phyloP scores from a whole-genome alignment of 2,329 filamentous ascomycete species.

The Daldinia sp. region DNA sequence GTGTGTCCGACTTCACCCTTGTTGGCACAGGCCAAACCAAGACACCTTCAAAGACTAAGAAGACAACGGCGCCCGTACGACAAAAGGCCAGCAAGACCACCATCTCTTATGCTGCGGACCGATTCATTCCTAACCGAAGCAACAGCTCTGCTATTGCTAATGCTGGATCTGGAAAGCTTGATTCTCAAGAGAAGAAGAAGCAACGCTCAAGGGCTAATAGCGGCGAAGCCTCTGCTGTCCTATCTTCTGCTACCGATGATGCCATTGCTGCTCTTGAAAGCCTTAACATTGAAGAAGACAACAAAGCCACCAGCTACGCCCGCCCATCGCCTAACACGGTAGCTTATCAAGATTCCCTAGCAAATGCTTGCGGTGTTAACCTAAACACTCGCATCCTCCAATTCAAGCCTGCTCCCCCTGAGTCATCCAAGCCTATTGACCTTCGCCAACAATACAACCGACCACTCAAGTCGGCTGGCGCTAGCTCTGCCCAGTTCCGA shows the following conservation, averaged over 20 bases:
- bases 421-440: slow-evolving; percentile 98
- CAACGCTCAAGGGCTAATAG: slow-evolving; percentile 78
- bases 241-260: slow-evolving; percentile 85
- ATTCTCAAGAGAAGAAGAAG: slow-evolving; percentile 68
- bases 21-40: slow-evolving; percentile 80
- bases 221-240: slow-evolving; percentile 77
- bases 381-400: slow-evolving; percentile 95
- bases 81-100: slow-evolving; percentile 78
- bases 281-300: slow-evolving; percentile 79
- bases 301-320: slow-evolving; percentile 75
- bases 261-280: slow-evolving; percentile 82
- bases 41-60: slow-evolving; percentile 71
- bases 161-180: slow-evolving; percentile 84
- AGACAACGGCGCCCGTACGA: slow-evolving; percentile 59
- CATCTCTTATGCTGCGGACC: slow-evolving; percentile 83
- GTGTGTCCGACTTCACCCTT: slow-evolving; percentile 91
- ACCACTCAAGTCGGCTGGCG: slow-evolving; percentile 82
- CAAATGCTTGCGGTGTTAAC: slow-evolving; percentile 90
- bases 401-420: slow-evolving; percentile 97
- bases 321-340: slow-evolving; percentile 88
- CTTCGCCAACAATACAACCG: slow-evolving; percentile 98
- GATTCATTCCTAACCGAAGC: slow-evolving; percentile 94
- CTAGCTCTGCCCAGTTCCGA: slow-evolving; percentile 85
- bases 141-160: slow-evolving; percentile 91
- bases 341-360: slow-evolving; percentile 92